Conservation (phyloP, 805 yeast genomes). For the Pichia eremophila region DNA sequence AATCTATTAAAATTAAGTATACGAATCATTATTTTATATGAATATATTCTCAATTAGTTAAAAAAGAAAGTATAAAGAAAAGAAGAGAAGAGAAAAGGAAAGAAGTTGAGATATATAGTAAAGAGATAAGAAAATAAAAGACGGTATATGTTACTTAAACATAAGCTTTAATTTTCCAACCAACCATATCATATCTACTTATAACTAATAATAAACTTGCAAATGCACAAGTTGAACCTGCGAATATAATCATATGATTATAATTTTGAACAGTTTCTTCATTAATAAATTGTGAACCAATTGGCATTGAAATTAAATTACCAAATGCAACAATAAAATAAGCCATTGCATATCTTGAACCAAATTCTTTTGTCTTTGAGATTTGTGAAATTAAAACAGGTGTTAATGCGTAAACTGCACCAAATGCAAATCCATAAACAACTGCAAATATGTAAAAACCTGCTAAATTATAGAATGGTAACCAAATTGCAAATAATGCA, state of each 20-base stretch:
- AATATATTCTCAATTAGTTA: too few species aligned
- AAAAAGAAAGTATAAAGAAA: neutral
- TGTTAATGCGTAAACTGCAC: slow-evolving; percentile 50
- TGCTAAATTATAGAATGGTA: slow-evolving; percentile 38
- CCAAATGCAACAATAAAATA: slow-evolving; percentile 49
- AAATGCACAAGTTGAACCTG: slow-evolving; percentile 16
- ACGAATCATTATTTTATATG: neutral
- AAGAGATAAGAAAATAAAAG: too few species aligned
- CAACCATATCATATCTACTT: slow-evolving; percentile 13
- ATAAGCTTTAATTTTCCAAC: slow-evolving; percentile 22
- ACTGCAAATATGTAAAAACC: slow-evolving; percentile 43
- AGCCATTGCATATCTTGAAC: slow-evolving; percentile 60
- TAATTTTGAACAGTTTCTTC: slow-evolving; percentile 14
- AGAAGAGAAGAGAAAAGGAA: neutral
- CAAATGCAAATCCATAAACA: slow-evolving; percentile 41
- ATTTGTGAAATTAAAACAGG: slow-evolving; percentile 57
- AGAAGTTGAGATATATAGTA: neutral
- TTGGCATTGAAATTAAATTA: slow-evolving; percentile 37
- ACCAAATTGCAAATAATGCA: slow-evolving; percentile 48
- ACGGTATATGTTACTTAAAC: slow-evolving; percentile 6
- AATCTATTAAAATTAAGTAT: too few species aligned
- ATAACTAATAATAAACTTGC: slow-evolving; percentile 12
- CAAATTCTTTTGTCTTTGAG: slow-evolving; percentile 50
- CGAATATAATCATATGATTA: slow-evolving; percentile 21
- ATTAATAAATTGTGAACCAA: slow-evolving; percentile 39